Conservation (phyloP, 2,329 filamentous ascomycete species). For the Blumeriella jaapii region DNA sequence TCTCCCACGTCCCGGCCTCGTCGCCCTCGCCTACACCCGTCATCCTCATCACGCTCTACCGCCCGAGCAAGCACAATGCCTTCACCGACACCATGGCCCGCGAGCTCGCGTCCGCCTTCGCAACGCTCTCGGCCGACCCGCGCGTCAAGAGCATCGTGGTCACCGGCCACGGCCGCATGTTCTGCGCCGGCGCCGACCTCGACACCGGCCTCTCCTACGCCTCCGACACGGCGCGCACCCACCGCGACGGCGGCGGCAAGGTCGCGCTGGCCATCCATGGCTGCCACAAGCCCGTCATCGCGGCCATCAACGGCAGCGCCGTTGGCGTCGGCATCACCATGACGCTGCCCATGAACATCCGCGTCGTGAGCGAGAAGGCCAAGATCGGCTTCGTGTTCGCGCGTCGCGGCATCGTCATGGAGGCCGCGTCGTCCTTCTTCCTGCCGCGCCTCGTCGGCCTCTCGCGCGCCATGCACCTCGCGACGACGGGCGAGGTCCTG, state of each 20-base stretch:
- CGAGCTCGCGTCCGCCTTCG: conserved; percentile 45
- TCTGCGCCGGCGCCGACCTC: conserved; percentile 40
- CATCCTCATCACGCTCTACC: conserved; percentile 51
- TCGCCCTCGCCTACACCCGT: conserved; percentile 47
- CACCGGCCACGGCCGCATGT: conserved; percentile 39
- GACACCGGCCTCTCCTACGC: conserved; percentile 14
- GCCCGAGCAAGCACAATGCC: conserved; percentile 55
- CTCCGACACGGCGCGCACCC: conserved; percentile 14
- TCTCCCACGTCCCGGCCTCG: conserved; percentile 38
- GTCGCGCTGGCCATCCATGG: conserved; percentile 43
- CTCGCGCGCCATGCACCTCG: conserved; percentile 49
- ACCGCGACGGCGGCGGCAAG: conserved; percentile 40
- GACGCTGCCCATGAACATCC: conserved; percentile 43
- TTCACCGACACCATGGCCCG: conserved; percentile 54
- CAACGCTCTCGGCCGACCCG: conserved; percentile 38
- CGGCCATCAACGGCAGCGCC: conserved; percentile 46
- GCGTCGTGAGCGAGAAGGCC: conserved; percentile 42
- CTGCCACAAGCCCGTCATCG: conserved; percentile 47
- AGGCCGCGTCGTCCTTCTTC: conserved; percentile 61
- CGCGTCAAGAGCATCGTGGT: conserved; percentile 45
- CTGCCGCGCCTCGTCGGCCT: conserved; percentile 58
- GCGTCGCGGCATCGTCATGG: conserved; percentile 58
- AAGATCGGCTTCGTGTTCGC: conserved; percentile 68
- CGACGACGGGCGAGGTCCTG: conserved; percentile 56
- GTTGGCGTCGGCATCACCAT: conserved; percentile 52